Conservation (phyloP, 805 yeast genomes). For the Candida insectorum region DNA sequence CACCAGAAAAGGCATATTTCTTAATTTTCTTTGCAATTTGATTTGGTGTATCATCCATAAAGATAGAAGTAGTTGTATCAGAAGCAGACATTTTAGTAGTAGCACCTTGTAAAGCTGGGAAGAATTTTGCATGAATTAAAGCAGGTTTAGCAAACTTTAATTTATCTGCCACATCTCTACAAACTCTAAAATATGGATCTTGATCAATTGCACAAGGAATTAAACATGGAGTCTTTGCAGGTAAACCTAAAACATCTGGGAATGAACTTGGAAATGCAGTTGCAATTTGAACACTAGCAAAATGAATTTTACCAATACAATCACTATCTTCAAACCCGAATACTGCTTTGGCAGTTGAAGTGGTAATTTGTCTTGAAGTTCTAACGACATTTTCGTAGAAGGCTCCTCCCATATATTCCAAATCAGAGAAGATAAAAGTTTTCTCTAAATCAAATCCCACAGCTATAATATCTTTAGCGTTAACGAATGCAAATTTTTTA, state of each 20-base stretch:
- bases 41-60: conserved; percentile 91
- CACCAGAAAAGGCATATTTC: conserved; percentile 96
- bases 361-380: conserved; percentile 90
- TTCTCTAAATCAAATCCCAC: conserved; percentile 93
- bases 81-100: conserved; percentile 96
- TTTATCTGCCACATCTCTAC: conserved; percentile 96
- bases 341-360: conserved; percentile 95
- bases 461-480: conserved; percentile 89
- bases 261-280: conserved; percentile 94
- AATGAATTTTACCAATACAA: conserved; percentile 90
- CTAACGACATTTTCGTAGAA: conserved; percentile 93
- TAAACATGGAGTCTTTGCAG: conserved; percentile 88
- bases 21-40: conserved; percentile 92
- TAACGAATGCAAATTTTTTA: conserved; percentile 71
- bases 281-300: conserved; percentile 94
- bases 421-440: conserved; percentile 92
- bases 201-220: conserved; percentile 99
- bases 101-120: conserved; percentile 98
- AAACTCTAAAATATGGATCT: conserved; percentile 96
- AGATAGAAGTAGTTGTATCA: conserved; percentile 85
- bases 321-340: conserved; percentile 95
- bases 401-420: conserved; percentile 88
- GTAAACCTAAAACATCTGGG: conserved; percentile 86
- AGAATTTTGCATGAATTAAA: conserved; percentile 87
- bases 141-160: conserved; percentile 88